A percentile compares a stretch with the other conserved stretches of the same genome.
Conservation (phyloP, 2,329 filamentous ascomycete genomes). For the Penicillium brasilianum region DNA sequence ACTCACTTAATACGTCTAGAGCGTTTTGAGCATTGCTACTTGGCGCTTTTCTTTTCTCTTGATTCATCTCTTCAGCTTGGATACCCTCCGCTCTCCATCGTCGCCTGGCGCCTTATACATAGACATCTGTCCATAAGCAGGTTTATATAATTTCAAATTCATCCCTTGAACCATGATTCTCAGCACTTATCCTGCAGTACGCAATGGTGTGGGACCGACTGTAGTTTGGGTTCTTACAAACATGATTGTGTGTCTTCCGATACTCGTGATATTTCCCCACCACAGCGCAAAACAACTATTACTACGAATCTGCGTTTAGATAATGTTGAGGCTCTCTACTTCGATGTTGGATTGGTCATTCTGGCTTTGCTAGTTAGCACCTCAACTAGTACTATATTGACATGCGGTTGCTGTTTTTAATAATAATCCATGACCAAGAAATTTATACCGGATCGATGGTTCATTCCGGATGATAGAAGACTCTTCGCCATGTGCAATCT, state of each 20-base stretch:
- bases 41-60: not conserved
- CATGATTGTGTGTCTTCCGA: not conserved
- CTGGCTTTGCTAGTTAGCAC: no score
- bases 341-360: no score
- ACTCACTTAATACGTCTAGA: not conserved
- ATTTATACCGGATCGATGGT: no score
- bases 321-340: no score
- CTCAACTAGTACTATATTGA: no score
- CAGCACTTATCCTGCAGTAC: not conserved
- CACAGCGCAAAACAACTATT: no score
- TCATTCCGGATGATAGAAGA: no score
- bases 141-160: not conserved
- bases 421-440: no score
- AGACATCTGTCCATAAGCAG: not conserved
- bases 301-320: no score
- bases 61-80: constrained; percentile 2
- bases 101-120: not conserved
- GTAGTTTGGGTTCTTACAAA: not conserved
- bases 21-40: not conserved
- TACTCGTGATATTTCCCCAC: no score
- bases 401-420: no score
- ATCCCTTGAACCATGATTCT: not conserved
- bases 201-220: not conserved
- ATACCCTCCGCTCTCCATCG: constrained; percentile 2
- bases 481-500: no score